Evolutionary conservation across 192 early-diverging fungal species (phyloP).

Genomic region (Gonapodya prolifera): DNA sequence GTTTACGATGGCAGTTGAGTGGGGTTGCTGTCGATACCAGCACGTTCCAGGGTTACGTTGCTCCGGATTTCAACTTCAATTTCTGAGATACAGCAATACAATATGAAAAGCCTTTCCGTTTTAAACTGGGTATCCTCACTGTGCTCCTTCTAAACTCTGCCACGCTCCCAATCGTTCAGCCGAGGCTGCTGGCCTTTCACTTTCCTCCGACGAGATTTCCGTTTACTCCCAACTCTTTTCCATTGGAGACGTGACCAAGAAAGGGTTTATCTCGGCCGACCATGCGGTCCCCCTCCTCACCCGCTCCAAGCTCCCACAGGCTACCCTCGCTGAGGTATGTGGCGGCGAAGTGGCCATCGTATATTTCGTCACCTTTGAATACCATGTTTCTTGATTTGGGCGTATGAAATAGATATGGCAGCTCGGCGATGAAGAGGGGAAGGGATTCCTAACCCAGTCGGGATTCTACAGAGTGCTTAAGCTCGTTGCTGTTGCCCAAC

Average conservation of each 20-base stretch:
- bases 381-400: background rate
- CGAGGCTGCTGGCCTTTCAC: too few relatives aligned
- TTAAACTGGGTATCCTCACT: too few relatives aligned
- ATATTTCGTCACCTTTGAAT: background rate
- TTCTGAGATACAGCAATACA: too few relatives aligned
- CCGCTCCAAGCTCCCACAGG: background rate
- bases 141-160: too few relatives aligned
- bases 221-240: background rate
- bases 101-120: too few relatives aligned
- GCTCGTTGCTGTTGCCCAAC: constrained; percentile 76
- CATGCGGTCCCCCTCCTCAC: background rate
- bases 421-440: constrained; percentile 59
- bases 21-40: too few relatives aligned
- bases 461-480: constrained; percentile 76
- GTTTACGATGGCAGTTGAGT: too few relatives aligned
- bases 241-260: background rate
- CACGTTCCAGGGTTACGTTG: too few relatives aligned
- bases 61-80: too few relatives aligned
- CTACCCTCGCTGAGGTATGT: background rate
- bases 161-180: too few relatives aligned
- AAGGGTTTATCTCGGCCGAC: background rate
- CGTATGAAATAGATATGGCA: constrained; percentile 55
- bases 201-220: background rate
- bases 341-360: background rate
- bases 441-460: constrained; percentile 55